phyloP scores from a whole-genome alignment of 2,329 filamentous ascomycete genomes.

The Daldinia sp. region DNA sequence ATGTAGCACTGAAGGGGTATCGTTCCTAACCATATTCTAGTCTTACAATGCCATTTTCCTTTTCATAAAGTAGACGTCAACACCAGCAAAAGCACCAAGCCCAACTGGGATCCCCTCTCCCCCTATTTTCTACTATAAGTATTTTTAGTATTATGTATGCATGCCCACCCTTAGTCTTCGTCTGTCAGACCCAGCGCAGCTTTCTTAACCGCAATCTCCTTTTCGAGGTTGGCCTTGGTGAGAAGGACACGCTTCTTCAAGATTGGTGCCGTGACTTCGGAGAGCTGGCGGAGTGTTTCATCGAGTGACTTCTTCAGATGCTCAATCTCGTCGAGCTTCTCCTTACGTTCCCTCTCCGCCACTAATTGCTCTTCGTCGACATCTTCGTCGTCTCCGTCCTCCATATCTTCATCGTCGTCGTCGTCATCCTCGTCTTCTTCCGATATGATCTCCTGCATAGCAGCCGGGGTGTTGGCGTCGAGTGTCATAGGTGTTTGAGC shows the following conservation, averaged over 20 bases:
- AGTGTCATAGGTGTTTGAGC: constrained; percentile 61
- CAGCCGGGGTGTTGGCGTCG: constrained; percentile 60
- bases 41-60: constrained; percentile 2
- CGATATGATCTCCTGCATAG: constrained; percentile 60
- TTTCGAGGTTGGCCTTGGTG: constrained; percentile 61
- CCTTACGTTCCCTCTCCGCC: constrained; percentile 66
- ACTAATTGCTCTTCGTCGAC: constrained; percentile 66
- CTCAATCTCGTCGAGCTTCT: constrained; percentile 59
- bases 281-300: constrained; percentile 58
- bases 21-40: constrained; percentile 15
- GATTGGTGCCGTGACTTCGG: constrained; percentile 60
- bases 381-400: constrained; percentile 62
- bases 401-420: constrained; percentile 58
- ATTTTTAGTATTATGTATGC: background rate
- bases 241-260: constrained; percentile 63
- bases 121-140: background rate
- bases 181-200: constrained; percentile 50
- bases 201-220: constrained; percentile 55
- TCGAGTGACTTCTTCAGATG: constrained; percentile 56
- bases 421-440: constrained; percentile 60
- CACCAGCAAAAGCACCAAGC: background rate
- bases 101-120: background rate
- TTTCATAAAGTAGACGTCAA: background rate
- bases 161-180: constrained; percentile 46
- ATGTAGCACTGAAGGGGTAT: constrained; percentile 22